Evolutionary conservation across 2,329 filamentous ascomycete genomes (phyloP), one percentile per base, ranked within the genome.

Genomic region (Ophiosphaerella korrae): DNA sequence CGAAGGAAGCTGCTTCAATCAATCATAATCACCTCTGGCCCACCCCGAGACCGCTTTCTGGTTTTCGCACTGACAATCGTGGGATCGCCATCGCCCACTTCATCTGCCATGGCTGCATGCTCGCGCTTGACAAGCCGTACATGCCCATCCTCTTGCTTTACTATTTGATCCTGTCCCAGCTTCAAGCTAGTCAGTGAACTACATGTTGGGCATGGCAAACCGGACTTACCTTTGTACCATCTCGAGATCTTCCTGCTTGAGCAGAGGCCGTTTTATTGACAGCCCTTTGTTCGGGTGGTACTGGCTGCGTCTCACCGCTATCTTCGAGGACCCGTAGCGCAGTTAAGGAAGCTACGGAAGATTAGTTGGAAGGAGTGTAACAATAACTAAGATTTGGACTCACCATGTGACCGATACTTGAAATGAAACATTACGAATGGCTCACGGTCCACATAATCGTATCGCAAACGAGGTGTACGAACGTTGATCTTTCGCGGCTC

Each of bases 401-500:
- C 16, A 53, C 50, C 45, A 14, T 40, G 47, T 14, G 47, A 57
- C 11, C 44, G 43, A 42, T 57, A 57, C 29, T 54, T 57, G 42
- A 55, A 57, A 16, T 38, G 13, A 5, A 55, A 38, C 8, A 14
- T 52, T 8, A 42, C 48, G 14, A 55, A 54, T 29, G 54, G 48
- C 8, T 24, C 7, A 6, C n/a, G 12, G 4, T 38, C 39, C 26
- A 45, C 35, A 11, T 21, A 26, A 2, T 45, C 29, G 31, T 38
- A 55, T 1, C 13, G 21, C 36, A 13, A 3, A 13, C 5, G n/a
- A 32, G 23, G 14, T 3, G 6, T 24, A 26, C n/a, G 39, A 26
- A n/a, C 3, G 7, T 8, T 5, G 2, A 24, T 16, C 13, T 7
- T 43, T 6, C 14, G 37, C 13, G 50, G 42, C 5, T 44, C 11